Evolutionary conservation across 116 monocot genomes (phyloP).

Genomic region (Phalaenopsis hybrid): DNA sequence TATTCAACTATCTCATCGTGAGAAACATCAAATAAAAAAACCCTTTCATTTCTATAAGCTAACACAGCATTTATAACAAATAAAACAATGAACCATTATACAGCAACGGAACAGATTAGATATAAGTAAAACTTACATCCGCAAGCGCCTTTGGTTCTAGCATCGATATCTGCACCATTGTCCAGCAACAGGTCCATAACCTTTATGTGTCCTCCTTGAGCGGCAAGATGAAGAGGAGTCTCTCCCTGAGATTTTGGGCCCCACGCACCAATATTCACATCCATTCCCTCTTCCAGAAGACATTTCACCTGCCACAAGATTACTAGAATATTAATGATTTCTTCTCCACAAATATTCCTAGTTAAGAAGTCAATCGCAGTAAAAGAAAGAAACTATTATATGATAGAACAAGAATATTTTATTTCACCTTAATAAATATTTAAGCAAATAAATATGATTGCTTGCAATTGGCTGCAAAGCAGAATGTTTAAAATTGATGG

Average conservation of each 20-base stretch:
- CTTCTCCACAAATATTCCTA: background rate
- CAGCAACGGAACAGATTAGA: background rate
- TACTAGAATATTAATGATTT: background rate
- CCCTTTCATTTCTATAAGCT: too few species aligned
- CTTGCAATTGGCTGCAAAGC: too few species aligned
- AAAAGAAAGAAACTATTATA: background rate
- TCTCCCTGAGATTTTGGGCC: constrained; percentile 84
- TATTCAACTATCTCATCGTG: too few species aligned
- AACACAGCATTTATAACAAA: too few species aligned
- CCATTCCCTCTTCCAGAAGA: constrained; percentile 75
- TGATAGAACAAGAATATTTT: background rate
- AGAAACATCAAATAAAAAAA: too few species aligned
- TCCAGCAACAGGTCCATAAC: constrained; percentile 94
- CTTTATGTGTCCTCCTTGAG: constrained; percentile 89
- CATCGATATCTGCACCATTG: constrained; percentile 92
- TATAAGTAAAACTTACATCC: constrained; percentile 61
- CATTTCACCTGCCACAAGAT: constrained; percentile 48
- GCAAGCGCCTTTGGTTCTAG: constrained; percentile 93
- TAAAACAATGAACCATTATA: background rate
- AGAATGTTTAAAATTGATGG: too few species aligned
- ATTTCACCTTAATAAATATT: too few species aligned
- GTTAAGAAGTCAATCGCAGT: background rate
- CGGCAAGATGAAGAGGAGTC: constrained; percentile 93
- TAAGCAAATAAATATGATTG: too few species aligned
- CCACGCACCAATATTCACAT: constrained; percentile 74